Evolutionary conservation across 495 filamentous ascomycete genomes (phyloP).

Genomic region (Neurospora sublineolata): DNA sequence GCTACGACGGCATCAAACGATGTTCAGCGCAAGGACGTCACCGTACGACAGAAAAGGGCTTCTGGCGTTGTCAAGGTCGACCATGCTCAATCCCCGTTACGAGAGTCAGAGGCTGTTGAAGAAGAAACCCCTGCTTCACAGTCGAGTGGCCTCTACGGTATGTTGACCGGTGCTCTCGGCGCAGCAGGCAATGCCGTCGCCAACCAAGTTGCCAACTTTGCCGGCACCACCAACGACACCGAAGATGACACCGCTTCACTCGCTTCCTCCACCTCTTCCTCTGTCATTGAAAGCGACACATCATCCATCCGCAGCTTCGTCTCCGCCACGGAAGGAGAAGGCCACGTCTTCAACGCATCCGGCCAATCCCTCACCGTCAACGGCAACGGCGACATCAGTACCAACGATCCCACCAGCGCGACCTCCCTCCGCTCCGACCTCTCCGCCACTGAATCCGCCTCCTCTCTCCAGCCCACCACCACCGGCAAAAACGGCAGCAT

Average conservation of each 20-base stretch:
- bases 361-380: conserved; percentile 17
- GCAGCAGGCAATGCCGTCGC: conserved; percentile 32
- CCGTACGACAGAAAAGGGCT: neutral
- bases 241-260: conserved; percentile 6
- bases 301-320: conserved; percentile 35
- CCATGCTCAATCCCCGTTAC: conserved; percentile 2
- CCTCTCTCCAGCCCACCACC: conserved; percentile 9
- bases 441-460: conserved; percentile 5
- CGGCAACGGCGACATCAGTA: conserved; percentile 10
- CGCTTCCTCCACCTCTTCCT: neutral
- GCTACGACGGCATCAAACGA: neutral
- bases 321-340: conserved; percentile 26
- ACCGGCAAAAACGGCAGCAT: neutral
- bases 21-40: neutral
- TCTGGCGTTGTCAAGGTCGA: conserved; percentile 20
- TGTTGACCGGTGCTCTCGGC: conserved; percentile 35
- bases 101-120: neutral
- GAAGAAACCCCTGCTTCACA: conserved; percentile 32
- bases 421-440: conserved; percentile 18
- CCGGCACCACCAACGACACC: conserved; percentile 18
- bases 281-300: conserved; percentile 12
- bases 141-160: conserved; percentile 39
- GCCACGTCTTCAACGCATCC: neutral
- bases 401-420: conserved; percentile 12
- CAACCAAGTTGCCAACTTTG: conserved; percentile 21